These are phyloP conservation scores for Chaetomiaceae sp. DNA, from an alignment of 2,329 filamentous ascomycete species.

Conservation along the genomic window DNA sequence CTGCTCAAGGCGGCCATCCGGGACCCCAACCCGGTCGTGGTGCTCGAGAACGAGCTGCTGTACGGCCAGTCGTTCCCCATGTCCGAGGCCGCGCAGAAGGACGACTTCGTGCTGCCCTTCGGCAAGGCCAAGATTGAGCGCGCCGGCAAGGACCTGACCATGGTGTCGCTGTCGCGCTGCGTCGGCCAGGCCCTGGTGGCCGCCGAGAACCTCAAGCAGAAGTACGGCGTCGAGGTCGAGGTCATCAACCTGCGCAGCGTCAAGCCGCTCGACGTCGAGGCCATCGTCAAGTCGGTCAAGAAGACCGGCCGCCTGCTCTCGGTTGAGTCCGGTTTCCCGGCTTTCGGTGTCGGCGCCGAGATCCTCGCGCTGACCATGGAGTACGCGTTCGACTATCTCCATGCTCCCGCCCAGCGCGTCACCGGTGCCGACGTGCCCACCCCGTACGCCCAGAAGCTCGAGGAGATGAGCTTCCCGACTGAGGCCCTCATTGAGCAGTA, in stretches of 20 bases:
- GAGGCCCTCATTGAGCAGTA: constrained; percentile 83
- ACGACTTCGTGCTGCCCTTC: constrained; percentile 94
- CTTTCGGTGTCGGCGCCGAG: constrained; percentile 87
- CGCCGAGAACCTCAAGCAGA: constrained; percentile 87
- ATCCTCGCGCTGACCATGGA: constrained; percentile 94
- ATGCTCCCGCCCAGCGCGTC: constrained; percentile 86
- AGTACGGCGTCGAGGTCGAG: constrained; percentile 92
- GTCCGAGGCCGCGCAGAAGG: constrained; percentile 92
- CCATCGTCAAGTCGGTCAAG: constrained; percentile 96
- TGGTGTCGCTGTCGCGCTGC: constrained; percentile 89
- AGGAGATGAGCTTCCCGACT: constrained; percentile 92
- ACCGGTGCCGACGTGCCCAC: constrained; percentile 97
- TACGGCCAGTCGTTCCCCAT: constrained; percentile 96
- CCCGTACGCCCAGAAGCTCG: constrained; percentile 85
- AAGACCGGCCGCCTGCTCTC: constrained; percentile 90
- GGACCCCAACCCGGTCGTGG: constrained; percentile 93
- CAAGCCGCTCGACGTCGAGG: constrained; percentile 92
- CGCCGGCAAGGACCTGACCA: constrained; percentile 88
- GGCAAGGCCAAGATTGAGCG: constrained; percentile 99
- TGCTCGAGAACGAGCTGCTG: constrained; percentile 82
- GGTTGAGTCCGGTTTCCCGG: constrained; percentile 94
- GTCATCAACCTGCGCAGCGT: constrained; percentile 97
- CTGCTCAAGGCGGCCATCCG: constrained; percentile 95
- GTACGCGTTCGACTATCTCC: constrained; percentile 96
- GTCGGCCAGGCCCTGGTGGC: constrained; percentile 87